Evolutionary conservation across 2,329 filamentous ascomycete genomes (phyloP).

Genomic region (Calonectria naviculata): DNA sequence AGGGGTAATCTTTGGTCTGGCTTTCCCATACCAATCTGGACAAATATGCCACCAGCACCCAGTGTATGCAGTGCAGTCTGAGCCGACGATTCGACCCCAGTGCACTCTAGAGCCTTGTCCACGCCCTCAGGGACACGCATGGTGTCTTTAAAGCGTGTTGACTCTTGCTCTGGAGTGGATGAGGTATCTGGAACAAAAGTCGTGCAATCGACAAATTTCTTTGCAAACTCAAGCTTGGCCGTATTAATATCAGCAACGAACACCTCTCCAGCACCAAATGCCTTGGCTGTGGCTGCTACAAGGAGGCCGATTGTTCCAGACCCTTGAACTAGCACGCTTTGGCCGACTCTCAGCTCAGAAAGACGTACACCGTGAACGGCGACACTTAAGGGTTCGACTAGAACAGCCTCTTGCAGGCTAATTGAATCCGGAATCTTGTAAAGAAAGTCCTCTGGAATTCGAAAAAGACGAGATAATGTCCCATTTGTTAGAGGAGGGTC

Average conservation of each 20-base stretch:
- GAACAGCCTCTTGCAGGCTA: slow-evolving; percentile 83
- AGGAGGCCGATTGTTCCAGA: slow-evolving; percentile 89
- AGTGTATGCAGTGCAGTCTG: not conserved
- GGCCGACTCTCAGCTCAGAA: slow-evolving; percentile 76
- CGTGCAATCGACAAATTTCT: slow-evolving; percentile 16
- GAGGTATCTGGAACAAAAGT: not conserved
- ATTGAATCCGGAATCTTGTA: slow-evolving; percentile 85
- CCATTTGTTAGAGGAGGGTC: slow-evolving; percentile 65
- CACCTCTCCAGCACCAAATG: slow-evolving; percentile 78
- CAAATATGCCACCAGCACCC: not conserved
- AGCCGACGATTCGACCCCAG: not conserved
- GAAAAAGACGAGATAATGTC: slow-evolving; percentile 88
- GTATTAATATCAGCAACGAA: slow-evolving; percentile 29
- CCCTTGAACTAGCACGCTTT: slow-evolving; percentile 84
- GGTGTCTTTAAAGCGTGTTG: not conserved
- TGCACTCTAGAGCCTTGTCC: slow-evolving; percentile 70
- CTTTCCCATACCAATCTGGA: not conserved
- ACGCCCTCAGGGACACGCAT: slow-evolving; percentile 66
- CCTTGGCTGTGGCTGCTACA: slow-evolving; percentile 84
- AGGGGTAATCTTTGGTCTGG: not conserved
- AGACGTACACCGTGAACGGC: slow-evolving; percentile 86
- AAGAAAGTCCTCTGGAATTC: slow-evolving; percentile 87
- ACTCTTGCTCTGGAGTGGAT: not conserved
- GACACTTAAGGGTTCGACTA: slow-evolving; percentile 90
- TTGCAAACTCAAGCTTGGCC: slow-evolving; percentile 30